Evolutionary conservation across 768 basidiomycete species (phyloP), one percentile per base, ranked within the genome.

Genomic region (Leucosporidium scottii): DNA sequence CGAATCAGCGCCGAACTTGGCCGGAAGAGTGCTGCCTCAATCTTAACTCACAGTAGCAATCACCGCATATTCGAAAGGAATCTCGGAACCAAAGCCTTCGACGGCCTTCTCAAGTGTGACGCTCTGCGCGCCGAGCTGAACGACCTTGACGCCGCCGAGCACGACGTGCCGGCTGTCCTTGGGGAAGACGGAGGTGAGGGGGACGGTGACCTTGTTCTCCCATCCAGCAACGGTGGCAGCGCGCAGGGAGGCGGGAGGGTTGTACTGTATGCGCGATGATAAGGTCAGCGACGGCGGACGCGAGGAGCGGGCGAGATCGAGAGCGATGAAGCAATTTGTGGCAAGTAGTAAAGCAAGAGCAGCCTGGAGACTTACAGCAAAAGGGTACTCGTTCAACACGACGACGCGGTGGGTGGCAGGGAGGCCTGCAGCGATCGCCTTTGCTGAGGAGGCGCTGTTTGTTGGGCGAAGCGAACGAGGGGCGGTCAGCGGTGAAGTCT

Each of bases 21-120:
- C 28, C 20, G 23, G 27, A 10, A n/a, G 20, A 34, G 47, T 23
- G 20, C 62, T 25, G 30, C 56, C 66, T 56, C 66, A 44, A 4
- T 62, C 66, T 17, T 49, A 13, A 28, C 69, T 28, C 44, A 73
- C 74, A 0, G 69, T 75, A 0, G 74, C 74, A 28, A 75, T 58
- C 23, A 72, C 34, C 10, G 23, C 31, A 54, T 70, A 74, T 5
- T 66, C 73, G 39, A 74, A 75, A 0, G 59, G 23, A 36, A 75
- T 68, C 59, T 73, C 69, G 0, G 18, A 4, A 3, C 69, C 70
- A 1, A 73, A 55, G n/a, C 62, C 55, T 0, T 50, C 1, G 28
- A 65, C 61, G 9, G 63, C 23, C 54, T 64, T 59, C 50, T 73
- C 67, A n/a, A 73, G 20, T 1, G 58, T 48, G 51, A 70, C 50